These are phyloP conservation scores for Globisporangium canariense DNA, from an alignment of 352 stramenopile genomes.

Conservation along the genomic window DNA sequence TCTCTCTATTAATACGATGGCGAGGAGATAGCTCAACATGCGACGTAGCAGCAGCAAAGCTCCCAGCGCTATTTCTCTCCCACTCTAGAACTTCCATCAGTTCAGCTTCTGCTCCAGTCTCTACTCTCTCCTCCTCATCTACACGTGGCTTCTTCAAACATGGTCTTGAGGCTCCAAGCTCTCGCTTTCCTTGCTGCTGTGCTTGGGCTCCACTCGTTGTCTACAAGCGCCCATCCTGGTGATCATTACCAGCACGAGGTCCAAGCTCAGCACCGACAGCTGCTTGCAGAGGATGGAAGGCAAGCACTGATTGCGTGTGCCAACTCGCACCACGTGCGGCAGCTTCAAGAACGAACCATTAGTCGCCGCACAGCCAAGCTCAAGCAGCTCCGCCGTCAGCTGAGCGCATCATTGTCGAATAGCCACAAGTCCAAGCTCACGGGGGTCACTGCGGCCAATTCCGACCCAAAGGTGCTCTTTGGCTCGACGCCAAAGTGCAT, in stretches of 20 bases:
- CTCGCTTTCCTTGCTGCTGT: neutral
- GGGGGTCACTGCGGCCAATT: neutral
- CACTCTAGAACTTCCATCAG: too few species aligned
- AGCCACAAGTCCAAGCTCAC: constrained; percentile 11
- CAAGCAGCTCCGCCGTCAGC: constrained; percentile 6
- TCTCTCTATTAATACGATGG: too few species aligned
- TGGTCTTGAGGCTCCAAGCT: neutral
- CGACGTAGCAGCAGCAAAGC: too few species aligned
- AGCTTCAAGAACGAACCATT: constrained; percentile 8
- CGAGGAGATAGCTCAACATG: too few species aligned
- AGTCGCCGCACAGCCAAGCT: neutral
- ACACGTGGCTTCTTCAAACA: neutral
- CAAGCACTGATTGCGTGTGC: constrained; percentile 13
- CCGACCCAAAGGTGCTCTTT: constrained; percentile 10
- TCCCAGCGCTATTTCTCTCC: too few species aligned
- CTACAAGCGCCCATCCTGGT: neutral
- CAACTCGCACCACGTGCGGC: neutral
- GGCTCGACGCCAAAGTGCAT: constrained; percentile 10
- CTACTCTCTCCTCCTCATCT: neutral
- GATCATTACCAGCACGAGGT: neutral
- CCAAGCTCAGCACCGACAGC: constrained; percentile 4
- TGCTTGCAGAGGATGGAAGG: constrained; percentile 5
- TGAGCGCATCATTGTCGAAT: neutral
- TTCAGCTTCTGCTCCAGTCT: too few species aligned
- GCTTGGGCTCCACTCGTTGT: neutral